Conservation (phyloP, 345 rosid species). For the Camelina sativa region DNA sequence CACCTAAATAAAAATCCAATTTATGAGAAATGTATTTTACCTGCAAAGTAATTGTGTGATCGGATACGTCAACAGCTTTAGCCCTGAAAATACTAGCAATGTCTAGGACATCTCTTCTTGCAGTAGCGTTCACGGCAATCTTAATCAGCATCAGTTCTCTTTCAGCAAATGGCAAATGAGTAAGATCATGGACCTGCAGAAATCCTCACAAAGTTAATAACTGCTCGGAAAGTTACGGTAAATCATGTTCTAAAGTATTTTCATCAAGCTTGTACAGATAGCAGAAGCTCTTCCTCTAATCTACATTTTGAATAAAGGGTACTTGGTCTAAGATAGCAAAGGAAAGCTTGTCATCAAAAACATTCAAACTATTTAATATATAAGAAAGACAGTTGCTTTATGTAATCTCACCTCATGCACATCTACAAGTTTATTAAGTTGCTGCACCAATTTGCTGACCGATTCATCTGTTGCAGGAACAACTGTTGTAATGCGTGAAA, state of each 20-base stretch:
- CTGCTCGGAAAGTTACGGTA: conserved; percentile 1
- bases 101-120: conserved; percentile 73
- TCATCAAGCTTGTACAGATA: conserved; percentile 14
- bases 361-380: conserved; percentile 15
- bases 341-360: not conserved
- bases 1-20: not conserved
- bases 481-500: conserved; percentile 50
- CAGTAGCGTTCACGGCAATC: conserved; percentile 64
- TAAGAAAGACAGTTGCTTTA: not conserved
- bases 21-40: conserved; percentile 41
- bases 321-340: conserved; percentile 1
- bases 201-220: conserved; percentile 18
- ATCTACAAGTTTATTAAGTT: conserved; percentile 49
- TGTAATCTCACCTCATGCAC: conserved; percentile 45
- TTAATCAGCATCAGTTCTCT: conserved; percentile 73
- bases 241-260: conserved; percentile 10
- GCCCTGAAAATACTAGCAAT: conserved; percentile 79
- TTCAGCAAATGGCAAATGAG: conserved; percentile 73
- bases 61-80: conserved; percentile 71
- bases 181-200: conserved; percentile 68
- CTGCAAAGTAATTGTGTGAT: conserved; percentile 78
- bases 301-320: conserved; percentile 12
- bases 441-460: conserved; percentile 50
- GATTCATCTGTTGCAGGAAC: conserved; percentile 53
- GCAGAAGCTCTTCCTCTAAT: conserved; percentile 16